A percentile compares a stretch with the other conserved stretches of the same genome.
Evolutionary conservation across 306 rosid species (phyloP).

Genomic region (Begonia masoniana): DNA sequence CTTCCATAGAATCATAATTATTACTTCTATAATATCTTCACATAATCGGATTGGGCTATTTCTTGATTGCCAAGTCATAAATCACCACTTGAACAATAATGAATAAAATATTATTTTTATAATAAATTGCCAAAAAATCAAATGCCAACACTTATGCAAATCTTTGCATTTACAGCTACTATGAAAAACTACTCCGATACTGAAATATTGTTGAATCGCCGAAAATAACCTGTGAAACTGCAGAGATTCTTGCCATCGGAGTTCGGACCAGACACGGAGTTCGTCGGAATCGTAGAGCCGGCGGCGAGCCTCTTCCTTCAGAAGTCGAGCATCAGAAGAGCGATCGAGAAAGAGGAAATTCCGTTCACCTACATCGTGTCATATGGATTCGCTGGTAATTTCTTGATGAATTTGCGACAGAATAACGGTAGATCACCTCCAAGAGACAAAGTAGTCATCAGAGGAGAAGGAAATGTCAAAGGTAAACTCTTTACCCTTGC

Average conservation of each 20-base stretch:
- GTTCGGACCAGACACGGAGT: conserved; percentile 25
- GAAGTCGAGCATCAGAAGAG: conserved; percentile 17
- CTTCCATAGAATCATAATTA: no score
- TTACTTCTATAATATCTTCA: no score
- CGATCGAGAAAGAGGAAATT: conserved; percentile 25
- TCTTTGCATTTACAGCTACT: no score
- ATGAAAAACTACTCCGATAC: neutral
- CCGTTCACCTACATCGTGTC: conserved; percentile 19
- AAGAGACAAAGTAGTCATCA: conserved; percentile 14
- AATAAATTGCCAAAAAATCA: no score
- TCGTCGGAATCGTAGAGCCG: conserved; percentile 10
- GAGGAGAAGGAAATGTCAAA: conserved; percentile 31
- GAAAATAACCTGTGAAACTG: neutral
- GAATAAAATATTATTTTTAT: no score
- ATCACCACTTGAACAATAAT: no score
- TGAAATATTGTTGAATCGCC: neutral
- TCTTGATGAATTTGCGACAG: conserved; percentile 12
- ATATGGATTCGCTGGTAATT: conserved; percentile 14
- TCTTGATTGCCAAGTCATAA: no score
- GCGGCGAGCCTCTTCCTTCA: conserved; percentile 9
- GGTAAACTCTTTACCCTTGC: conserved; percentile 14
- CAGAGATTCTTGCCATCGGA: conserved; percentile 40
- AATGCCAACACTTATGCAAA: no score
- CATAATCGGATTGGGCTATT: no score
- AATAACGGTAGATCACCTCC: conserved; percentile 7